Percentiles rank a stretch among this genome's conserved stretches.
These are phyloP conservation scores for Amanita thiersii DNA, from an alignment of 768 basidiomycete species.

Conservation along the genomic window DNA sequence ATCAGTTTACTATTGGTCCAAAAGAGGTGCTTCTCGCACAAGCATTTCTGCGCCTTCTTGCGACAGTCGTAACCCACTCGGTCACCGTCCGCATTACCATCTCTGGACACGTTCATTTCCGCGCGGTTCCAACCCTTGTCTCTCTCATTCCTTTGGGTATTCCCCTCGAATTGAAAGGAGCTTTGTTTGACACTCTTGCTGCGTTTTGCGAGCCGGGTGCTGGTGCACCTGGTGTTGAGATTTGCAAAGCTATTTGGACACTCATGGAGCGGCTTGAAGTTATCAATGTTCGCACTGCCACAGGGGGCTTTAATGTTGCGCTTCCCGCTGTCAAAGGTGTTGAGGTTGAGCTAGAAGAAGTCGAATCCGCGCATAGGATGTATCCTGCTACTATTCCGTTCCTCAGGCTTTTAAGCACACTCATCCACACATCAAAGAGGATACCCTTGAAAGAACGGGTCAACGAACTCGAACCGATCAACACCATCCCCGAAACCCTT, in stretches of 20 bases:
- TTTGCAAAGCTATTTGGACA: constrained; percentile 77
- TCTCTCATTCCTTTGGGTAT: constrained; percentile 71
- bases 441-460: constrained; percentile 53
- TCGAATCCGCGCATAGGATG: constrained; percentile 67
- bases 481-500: constrained; percentile 72
- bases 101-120: constrained; percentile 67
- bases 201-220: constrained; percentile 82
- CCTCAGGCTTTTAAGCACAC: constrained; percentile 69
- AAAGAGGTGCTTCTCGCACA: constrained; percentile 76
- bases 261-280: constrained; percentile 81
- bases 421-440: constrained; percentile 79
- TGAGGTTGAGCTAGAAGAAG: constrained; percentile 80
- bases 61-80: constrained; percentile 68
- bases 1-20: constrained; percentile 44
- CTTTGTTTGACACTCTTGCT: constrained; percentile 71
- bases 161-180: constrained; percentile 88
- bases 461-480: constrained; percentile 49
- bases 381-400: constrained; percentile 92
- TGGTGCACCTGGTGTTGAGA: constrained; percentile 62
- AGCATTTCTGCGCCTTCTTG: constrained; percentile 73
- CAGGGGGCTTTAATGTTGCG: constrained; percentile 31
- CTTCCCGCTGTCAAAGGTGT: constrained; percentile 66
- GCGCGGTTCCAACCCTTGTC: constrained; percentile 74
- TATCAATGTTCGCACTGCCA: constrained; percentile 56
- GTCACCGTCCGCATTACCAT: constrained; percentile 74